phyloP scores from a whole-genome alignment of 164 flowering plant genomes.

The Saururus chinensis region DNA sequence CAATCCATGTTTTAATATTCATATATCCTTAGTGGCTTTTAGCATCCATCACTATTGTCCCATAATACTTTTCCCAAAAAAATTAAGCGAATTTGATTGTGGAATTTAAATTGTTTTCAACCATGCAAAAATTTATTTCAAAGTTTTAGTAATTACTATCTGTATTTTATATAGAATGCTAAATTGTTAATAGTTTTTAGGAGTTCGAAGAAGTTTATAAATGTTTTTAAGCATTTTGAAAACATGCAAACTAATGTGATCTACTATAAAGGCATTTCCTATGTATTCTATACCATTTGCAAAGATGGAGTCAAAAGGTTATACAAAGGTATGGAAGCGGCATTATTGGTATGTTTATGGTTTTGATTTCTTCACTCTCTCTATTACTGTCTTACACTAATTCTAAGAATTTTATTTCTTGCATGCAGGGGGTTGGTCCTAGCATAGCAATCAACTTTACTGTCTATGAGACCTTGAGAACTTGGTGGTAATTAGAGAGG shows the following conservation, averaged over 20 bases:
- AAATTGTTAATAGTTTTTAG: no score
- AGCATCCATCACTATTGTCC: no score
- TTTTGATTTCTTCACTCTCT: not conserved
- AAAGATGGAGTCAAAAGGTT: slow-evolving; percentile 57
- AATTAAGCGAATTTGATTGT: no score
- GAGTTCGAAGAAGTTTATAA: not conserved
- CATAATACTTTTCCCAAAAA: no score
- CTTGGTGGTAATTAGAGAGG: slow-evolving; percentile 62
- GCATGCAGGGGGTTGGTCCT: slow-evolving; percentile 78
- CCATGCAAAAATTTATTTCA: no score
- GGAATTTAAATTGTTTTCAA: no score
- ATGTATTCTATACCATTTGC: slow-evolving; percentile 57
- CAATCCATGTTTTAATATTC: no score
- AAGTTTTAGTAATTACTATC: no score
- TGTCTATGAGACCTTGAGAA: slow-evolving; percentile 61
- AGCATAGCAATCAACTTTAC: slow-evolving; percentile 80
- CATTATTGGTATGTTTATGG: slow-evolving; percentile 51
- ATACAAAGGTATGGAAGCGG: slow-evolving; percentile 85
- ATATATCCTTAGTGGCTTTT: no score
- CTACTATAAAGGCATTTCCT: slow-evolving; percentile 61
- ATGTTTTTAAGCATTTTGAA: not conserved
- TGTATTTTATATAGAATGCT: no score
- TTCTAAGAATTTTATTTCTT: not conserved
- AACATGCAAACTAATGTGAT: slow-evolving; percentile 41
- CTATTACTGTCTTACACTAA: not conserved